Percentiles rank a stretch among this genome's conserved stretches.
Evolutionary conservation across 2,329 filamentous ascomycete genomes (phyloP).

Genomic region (Coniochaeta sp.): DNA sequence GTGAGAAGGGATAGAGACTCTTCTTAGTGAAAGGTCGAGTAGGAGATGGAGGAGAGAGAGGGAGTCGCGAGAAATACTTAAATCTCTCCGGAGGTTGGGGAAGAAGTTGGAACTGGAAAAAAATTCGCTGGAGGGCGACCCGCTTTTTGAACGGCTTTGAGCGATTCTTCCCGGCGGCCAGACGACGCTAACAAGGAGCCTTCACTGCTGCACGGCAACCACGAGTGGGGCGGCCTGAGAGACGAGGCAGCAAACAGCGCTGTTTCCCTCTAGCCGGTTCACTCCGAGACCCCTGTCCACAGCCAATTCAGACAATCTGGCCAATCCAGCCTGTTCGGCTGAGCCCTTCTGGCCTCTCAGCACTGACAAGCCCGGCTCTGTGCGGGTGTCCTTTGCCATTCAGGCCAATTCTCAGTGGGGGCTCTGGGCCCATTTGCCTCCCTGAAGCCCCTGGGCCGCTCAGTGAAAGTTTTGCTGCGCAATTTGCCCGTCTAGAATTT

Average conservation of each 20-base stretch:
- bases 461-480: neutral
- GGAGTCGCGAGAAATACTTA: constrained; percentile 28
- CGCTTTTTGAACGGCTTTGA: constrained; percentile 36
- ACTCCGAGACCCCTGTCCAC: neutral
- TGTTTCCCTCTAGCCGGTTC: neutral
- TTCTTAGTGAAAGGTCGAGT: constrained; percentile 26
- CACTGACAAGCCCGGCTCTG: neutral
- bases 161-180: constrained; percentile 47
- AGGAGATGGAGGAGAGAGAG: constrained; percentile 16
- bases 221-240: neutral
- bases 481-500: neutral
- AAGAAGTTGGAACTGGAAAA: constrained; percentile 31
- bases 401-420: neutral
- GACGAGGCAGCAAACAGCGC: neutral
- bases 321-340: neutral
- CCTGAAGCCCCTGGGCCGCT: constrained; percentile 1
- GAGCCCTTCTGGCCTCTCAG: neutral
- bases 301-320: no score
- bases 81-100: constrained; percentile 36
- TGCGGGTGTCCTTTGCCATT: neutral
- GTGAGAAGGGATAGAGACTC: constrained; percentile 27
- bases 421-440: neutral
- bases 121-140: constrained; percentile 31
- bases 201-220: constrained; percentile 4
- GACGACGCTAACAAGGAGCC: neutral